Percentiles rank a stretch among this genome's conserved stretches.
phyloP scores from a whole-genome alignment of 306 rosid species.

The Glycine latifolia region DNA sequence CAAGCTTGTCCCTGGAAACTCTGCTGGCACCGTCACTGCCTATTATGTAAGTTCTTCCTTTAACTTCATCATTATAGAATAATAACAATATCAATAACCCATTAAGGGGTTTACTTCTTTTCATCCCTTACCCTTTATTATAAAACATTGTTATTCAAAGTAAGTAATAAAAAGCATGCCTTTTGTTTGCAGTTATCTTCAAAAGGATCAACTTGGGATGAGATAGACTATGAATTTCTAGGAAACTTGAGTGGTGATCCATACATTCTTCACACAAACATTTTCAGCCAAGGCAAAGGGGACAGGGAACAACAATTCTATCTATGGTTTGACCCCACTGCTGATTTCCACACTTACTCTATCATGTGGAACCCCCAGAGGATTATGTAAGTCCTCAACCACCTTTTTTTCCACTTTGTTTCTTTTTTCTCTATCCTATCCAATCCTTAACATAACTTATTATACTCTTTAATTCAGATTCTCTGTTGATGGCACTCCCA shows the following conservation, averaged over 20 bases:
- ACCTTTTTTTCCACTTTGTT: neutral
- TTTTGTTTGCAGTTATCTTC: conserved; percentile 58
- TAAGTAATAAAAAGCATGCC: neutral
- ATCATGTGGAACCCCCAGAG: conserved; percentile 71
- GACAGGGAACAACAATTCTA: conserved; percentile 79
- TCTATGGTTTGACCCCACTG: conserved; percentile 84
- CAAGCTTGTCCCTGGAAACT: conserved; percentile 79
- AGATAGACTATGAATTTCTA: conserved; percentile 77
- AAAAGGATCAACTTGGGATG: conserved; percentile 74
- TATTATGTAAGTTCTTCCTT: conserved; percentile 60
- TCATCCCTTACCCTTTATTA: neutral
- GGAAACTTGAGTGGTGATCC: conserved; percentile 82
- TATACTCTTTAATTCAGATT: conserved; percentile 52
- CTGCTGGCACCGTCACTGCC: conserved; percentile 87
- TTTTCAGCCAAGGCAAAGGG: conserved; percentile 77
- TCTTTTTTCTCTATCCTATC: neutral
- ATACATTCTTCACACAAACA: conserved; percentile 73
- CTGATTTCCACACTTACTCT: conserved; percentile 76
- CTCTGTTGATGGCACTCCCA: conserved; percentile 76
- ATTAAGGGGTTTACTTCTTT: too few relatives aligned
- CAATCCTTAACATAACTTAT: neutral
- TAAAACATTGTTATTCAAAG: neutral
- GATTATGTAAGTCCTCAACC: conserved; percentile 53
- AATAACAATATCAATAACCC: too few relatives aligned
- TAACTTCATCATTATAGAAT: neutral